Base-by-base conservation (phyloP, 768 basidiomycete species). In the Gloeophyllum trabeum region DNA sequence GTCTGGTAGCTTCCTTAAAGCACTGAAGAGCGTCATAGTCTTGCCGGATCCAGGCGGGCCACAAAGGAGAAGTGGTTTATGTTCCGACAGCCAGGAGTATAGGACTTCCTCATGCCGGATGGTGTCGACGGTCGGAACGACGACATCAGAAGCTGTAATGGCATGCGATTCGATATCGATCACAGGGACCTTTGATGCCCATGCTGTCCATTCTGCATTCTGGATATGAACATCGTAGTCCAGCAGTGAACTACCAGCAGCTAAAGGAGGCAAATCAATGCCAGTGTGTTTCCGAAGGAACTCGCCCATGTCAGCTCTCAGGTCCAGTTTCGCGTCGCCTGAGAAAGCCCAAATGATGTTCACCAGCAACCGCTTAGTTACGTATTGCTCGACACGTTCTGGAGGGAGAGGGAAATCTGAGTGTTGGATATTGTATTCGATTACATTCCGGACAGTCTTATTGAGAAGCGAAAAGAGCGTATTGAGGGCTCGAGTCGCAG, bases 41-140 rank as follows among this genome's bases (percentile, higher is more conserved):
- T 99, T 99, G 19, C 96, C 96, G 18, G 96, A 98, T 56, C 96
- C 96, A n/a, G 96, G 96, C 53, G 96, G 96, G 36, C 96, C 96
- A 57, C 93, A 99, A 20, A 99, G 75, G 78, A 99, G 87, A 42
- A 99, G 74, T 16, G 96, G 96, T 54, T 97, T 97, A 63, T 98
- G 96, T 59, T 98, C 96, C 2, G 92, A 91, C 4, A 99, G 69
- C 96, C 96, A 98, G 1, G 94, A 97, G 59, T 99, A 98, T 4
- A 99, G 67, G 19, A 99, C 91, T 57, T 98, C 94, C 59, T 99
- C 96, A 58, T 99, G 96, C 35, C 96, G 88, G 20, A 97, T 85
- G 3, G 96, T 99, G 54, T 99, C 96, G 70, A 98, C 81, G 3
- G 96, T 99, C 2, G 96, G 96, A 24, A 99, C 91, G 51, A 99